Conservation (phyloP, 768 basidiomycete species). For the Panaeolus cyanescens region DNA sequence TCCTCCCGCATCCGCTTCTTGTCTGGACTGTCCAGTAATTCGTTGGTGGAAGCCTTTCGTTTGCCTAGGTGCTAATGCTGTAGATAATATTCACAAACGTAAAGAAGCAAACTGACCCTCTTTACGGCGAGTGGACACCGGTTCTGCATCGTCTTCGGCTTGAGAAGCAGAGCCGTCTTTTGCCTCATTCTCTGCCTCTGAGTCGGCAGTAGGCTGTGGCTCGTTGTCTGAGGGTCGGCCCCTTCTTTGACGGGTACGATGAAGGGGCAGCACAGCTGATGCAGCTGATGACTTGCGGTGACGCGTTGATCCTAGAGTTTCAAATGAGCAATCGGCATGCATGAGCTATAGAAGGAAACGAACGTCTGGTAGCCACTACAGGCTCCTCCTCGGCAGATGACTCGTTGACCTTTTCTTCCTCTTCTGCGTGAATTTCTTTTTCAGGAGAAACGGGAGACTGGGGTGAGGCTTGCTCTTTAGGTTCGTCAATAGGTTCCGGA, state of each 20-base stretch:
- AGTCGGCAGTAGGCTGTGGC: slow-evolving; percentile 19
- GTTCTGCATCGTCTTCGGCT: slow-evolving; percentile 31
- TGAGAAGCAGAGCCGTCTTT: slow-evolving; percentile 16
- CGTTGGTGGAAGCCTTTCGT: slow-evolving; percentile 62
- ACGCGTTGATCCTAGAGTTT: slow-evolving; percentile 37
- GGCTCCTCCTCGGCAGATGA: slow-evolving; percentile 22
- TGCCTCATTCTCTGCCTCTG: slow-evolving; percentile 29
- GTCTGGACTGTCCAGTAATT: slow-evolving; percentile 37
- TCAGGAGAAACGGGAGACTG: slow-evolving; percentile 8
- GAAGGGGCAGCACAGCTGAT: slow-evolving; percentile 26
- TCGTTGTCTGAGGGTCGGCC: slow-evolving; percentile 29
- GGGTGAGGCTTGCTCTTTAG: background rate
- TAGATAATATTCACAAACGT: background rate
- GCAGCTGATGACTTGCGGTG: slow-evolving; percentile 39
- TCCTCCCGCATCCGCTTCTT: slow-evolving; percentile 66
- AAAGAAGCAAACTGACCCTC: slow-evolving; percentile 24
- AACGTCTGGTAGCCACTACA: slow-evolving; percentile 32
- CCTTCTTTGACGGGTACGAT: slow-evolving; percentile 29
- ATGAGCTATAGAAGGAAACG: slow-evolving; percentile 12
- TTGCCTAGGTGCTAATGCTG: slow-evolving; percentile 45
- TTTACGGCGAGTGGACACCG: slow-evolving; percentile 31
- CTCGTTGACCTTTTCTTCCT: slow-evolving; percentile 7
- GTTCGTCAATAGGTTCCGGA: slow-evolving; percentile 14
- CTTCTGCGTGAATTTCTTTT: slow-evolving; percentile 7
- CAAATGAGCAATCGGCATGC: background rate